Evolutionary conservation across 129 eudicot species (phyloP), one percentile per base, ranked within the genome.

Genomic region (Flaveria trinervia): DNA sequence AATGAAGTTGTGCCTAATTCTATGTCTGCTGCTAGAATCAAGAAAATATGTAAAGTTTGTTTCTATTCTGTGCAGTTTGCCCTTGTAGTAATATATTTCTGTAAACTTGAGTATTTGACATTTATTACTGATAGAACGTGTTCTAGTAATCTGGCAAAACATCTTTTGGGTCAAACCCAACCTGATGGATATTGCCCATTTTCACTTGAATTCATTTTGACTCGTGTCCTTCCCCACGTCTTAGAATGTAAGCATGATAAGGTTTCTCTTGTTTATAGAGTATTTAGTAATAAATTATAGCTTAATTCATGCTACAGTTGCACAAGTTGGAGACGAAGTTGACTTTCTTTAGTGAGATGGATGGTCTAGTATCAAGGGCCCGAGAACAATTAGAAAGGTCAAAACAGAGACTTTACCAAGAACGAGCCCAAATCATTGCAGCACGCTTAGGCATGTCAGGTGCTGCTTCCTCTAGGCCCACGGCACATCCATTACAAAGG

Each of bases 311-410:
- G 9, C 75, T 84, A 83, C 94, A 95, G 97, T 39, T 95, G 79
- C 84, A 80, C 81, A 95, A 95, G 71, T 74, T 95, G 86, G 99
- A 95, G 84, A 76, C 82, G 4, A 95, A 95, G 86, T 77, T 95
- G 80, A 81, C 94, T 70, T 91, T 87, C 80, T 91, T 95, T 67
- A 71, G 79, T 52, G 99, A 95, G 66, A 89, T 95, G 92, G 99
- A 95, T 33, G 84, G 85, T 79, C 86, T 92, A 41, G 91, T 86
- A 52, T 76, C 89, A 88, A 85, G 92, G 84, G 97, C 90, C 13
- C 84, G 86, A 52, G 99, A 95, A 49, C 99, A 86, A 41, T 72
- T 95, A 72, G 99, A 91, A 71, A 81, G 92, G 85, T 91, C 99
- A 72, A 95, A 90, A 76, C 97, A 91, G 81, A 86, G 71, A 87